A percentile compares a stretch with the other conserved stretches of the same genome.
Conservation (phyloP, 306 rosid genomes). For the Comarum palustre region DNA sequence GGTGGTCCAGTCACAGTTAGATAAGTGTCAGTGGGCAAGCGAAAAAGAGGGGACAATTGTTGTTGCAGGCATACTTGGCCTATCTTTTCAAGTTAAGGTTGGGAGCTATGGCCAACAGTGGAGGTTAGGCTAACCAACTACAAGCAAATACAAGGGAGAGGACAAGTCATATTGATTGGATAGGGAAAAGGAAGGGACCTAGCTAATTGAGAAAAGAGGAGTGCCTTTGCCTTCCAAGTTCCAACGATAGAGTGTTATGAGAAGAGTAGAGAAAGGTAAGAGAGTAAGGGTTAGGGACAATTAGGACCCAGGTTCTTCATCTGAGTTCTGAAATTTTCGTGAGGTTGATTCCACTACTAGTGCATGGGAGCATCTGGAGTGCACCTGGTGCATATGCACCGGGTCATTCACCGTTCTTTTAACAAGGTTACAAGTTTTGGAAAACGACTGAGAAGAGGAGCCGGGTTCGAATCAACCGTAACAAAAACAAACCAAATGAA, state of each 20-base stretch:
- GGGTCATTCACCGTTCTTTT: too few relatives aligned
- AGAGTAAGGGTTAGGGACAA: conserved; percentile 30
- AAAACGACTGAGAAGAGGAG: too few relatives aligned
- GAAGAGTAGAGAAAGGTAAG: conserved; percentile 7
- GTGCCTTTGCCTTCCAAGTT: conserved; percentile 24
- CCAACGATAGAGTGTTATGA: conserved; percentile 37
- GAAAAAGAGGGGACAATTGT: conserved; percentile 26
- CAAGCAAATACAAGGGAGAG: conserved; percentile 21
- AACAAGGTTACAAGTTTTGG: too few relatives aligned
- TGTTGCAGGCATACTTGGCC: conserved; percentile 28
- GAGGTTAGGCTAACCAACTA: conserved; percentile 27
- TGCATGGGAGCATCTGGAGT: background rate
- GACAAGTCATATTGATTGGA: conserved; percentile 37
- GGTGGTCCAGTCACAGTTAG: conserved; percentile 22
- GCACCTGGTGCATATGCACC: too few relatives aligned
- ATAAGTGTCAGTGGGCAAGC: conserved; percentile 21
- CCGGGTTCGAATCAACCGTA: too few relatives aligned
- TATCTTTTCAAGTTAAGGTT: conserved; percentile 29
- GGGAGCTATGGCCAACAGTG: conserved; percentile 20
- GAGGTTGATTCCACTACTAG: conserved; percentile 10
- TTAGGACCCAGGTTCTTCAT: conserved; percentile 42
- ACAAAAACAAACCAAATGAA: too few relatives aligned
- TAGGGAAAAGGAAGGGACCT: conserved; percentile 25
- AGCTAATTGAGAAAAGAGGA: conserved; percentile 21
- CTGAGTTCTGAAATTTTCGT: background rate